Evolutionary conservation across 2,329 filamentous ascomycete species (phyloP).

Genomic region (Sclerotinia spermophila): DNA sequence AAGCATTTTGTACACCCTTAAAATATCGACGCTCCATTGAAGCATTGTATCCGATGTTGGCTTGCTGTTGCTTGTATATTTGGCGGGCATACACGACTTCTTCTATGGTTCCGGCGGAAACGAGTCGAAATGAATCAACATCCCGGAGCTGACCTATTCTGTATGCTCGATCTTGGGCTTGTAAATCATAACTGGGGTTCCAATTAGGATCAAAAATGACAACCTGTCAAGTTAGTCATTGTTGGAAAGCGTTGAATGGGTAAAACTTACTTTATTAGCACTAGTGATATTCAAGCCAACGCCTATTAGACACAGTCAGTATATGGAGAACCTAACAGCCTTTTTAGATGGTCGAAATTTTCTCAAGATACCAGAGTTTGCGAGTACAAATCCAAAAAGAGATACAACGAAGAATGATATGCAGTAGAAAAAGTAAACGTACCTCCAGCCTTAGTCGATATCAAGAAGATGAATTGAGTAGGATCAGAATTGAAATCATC

Average conservation of each 20-base stretch:
- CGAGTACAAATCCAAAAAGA: too few relatives aligned
- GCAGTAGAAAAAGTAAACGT: neutral
- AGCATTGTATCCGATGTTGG: slow-evolving; percentile 94
- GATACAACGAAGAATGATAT: neutral
- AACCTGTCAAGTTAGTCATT: neutral
- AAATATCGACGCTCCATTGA: slow-evolving; percentile 93
- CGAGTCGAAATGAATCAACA: slow-evolving; percentile 90
- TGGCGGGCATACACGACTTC: slow-evolving; percentile 96
- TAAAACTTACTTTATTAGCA: slow-evolving; percentile 75
- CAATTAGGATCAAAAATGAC: slow-evolving; percentile 96
- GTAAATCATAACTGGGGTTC: slow-evolving; percentile 92
- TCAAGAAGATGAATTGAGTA: slow-evolving; percentile 88
- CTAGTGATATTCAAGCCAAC: slow-evolving; percentile 95
- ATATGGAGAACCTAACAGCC: neutral
- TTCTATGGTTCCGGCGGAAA: slow-evolving; percentile 89
- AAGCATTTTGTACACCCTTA: slow-evolving; percentile 83
- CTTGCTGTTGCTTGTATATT: slow-evolving; percentile 98
- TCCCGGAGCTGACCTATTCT: slow-evolving; percentile 89
- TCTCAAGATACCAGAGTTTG: neutral
- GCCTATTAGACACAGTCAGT: slow-evolving; percentile 38
- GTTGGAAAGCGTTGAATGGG: neutral
- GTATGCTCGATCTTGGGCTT: slow-evolving; percentile 94
- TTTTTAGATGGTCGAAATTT: neutral
- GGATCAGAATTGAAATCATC: slow-evolving; percentile 90
- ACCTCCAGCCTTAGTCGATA: slow-evolving; percentile 85